Base-by-base conservation (phyloP, 2,329 filamentous ascomycete genomes). In the Leptographium wingfieldii region DNA sequence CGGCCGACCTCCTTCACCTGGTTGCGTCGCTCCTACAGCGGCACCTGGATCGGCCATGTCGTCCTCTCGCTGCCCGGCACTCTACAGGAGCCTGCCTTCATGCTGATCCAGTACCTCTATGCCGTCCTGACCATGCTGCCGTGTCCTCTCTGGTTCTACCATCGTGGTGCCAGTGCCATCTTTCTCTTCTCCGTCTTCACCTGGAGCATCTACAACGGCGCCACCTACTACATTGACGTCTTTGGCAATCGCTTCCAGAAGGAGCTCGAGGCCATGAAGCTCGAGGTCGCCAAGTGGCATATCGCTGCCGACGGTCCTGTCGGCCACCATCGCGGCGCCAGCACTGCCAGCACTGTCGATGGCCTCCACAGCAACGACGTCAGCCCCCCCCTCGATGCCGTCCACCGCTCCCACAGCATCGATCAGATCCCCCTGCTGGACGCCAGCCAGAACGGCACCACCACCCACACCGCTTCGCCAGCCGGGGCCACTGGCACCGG, bases 171-270 rank as follows among this genome's bases (percentile, higher is more conserved):
- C 0, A 94, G 88, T 49, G 84, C 86, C 2, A 65, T 71, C 0
- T 99, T 96, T 73, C 77, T 99, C 54, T 77, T 86, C 59, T 74
- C 82, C 2, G 85, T 99, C n/a, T 97, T 99, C 69, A 79, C 84
- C 52, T 96, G 92, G 91, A 95, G 90, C 66, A 87, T 96, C 60
- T 95, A 96, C 76, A 99, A 99, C 67, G 94, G 94, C 38, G 90
- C 94, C 22, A 97, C 92, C 0, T 99, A 88, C 73, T 99, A 99
- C 73, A 97, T 99, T 68, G 94, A 99, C 67, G 90, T 97, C 1
- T 99, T 97, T 70, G 94, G 95, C 59, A 95, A 89, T 68, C 84
- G 92, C 2, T 97, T 99, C 78, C 90, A 99, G 76, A 96, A 92
- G 69, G 94, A 99, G 72, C 79, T 99, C 14, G 92, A 99, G 70